Evolutionary conservation across 768 basidiomycete genomes (phyloP), one percentile per base, ranked within the genome.

Genomic region (Hericium alpestre): DNA sequence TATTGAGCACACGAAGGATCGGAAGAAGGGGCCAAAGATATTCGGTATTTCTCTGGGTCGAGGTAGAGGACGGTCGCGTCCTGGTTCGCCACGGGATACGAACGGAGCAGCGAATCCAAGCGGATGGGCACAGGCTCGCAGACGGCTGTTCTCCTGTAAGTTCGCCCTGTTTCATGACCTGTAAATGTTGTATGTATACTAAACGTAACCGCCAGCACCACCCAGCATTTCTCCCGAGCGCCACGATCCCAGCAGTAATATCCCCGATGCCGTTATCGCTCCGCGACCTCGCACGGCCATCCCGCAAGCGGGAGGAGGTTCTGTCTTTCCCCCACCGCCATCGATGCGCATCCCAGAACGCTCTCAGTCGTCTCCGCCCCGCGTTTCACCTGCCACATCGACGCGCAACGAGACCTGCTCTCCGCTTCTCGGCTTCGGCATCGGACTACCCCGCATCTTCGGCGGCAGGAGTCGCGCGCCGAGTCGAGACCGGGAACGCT

Each of bases 21-120:
- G 70, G 15, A 71, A 74, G 62, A 77, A 73, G 61, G 65, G 76
- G 0, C 75, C 77, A 56, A 73, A 73, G 46, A 65, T 80, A 25
- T 80, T 80, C 62, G 74, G 73, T 13, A 73, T 78, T 10, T 68
- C 74, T 20, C 65, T 76, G n/a, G 22, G 43, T 46, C 43, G 43
- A n/a, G n/a, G n/a, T 7, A n/a, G 43, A n/a, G n/a, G n/a, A 46
- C 16, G 43, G 22, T 46, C 43, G 43, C 16, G 43, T 7, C 43
- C 43, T 46, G 43, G 43, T 46, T 46, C 43, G 16, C 43, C n/a
- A 16, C 43, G 16, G 8, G 32, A 32, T 32, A 32, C 6, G 32
- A 32, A 32, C 9, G 32, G 32, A 32, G 32, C 32, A 32, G 32
- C 32, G 6, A 32, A 32, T 32, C 41, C 16, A 43, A 15, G 12